Percentiles rank a stretch among this genome's conserved stretches.
Conservation (phyloP, 768 basidiomycete species). For the Mycena albidolilacea region DNA sequence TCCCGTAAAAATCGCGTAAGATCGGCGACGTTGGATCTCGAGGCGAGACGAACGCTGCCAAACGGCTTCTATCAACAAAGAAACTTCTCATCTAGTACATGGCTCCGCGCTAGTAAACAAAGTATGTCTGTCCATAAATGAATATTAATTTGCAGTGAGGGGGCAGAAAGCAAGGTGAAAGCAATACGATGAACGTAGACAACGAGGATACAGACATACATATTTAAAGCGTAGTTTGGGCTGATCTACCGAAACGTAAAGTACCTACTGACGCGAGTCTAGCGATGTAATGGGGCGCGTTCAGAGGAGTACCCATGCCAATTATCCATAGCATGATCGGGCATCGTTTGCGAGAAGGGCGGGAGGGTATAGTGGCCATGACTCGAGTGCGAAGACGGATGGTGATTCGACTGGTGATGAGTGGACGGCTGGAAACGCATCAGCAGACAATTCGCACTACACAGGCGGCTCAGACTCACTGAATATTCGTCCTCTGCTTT, state of each 20-base stretch:
- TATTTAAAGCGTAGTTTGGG: slow-evolving; percentile 35
- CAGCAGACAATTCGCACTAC: background rate
- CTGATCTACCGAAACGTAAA: slow-evolving; percentile 36
- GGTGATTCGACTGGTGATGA: slow-evolving; percentile 52
- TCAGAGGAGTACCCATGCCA: slow-evolving; percentile 81
- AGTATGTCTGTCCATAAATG: slow-evolving; percentile 30
- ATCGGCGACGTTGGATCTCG: slow-evolving; percentile 36
- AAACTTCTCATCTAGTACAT: slow-evolving; percentile 37
- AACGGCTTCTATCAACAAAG: slow-evolving; percentile 35
- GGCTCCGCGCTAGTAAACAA: background rate
- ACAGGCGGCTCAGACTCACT: slow-evolving; percentile 49
- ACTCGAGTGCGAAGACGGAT: slow-evolving; percentile 33
- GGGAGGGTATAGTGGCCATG: slow-evolving; percentile 61
- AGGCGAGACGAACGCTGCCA: slow-evolving; percentile 11
- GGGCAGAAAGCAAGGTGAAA: slow-evolving; percentile 29
- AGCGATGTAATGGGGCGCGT: slow-evolving; percentile 73
- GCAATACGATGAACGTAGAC: slow-evolving; percentile 22
- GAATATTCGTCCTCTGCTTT: slow-evolving; percentile 81
- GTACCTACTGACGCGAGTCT: slow-evolving; percentile 45
- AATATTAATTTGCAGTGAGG: slow-evolving; percentile 23
- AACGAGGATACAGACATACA: slow-evolving; percentile 35
- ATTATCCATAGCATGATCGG: slow-evolving; percentile 64
- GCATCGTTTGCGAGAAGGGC: slow-evolving; percentile 62
- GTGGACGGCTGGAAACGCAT: slow-evolving; percentile 47
- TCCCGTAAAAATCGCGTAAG: slow-evolving; percentile 37